A percentile compares a stretch with the other conserved stretches of the same genome.
phyloP scores from a whole-genome alignment of 805 yeast genomes.

The Grigorovia yakushimaensis region DNA sequence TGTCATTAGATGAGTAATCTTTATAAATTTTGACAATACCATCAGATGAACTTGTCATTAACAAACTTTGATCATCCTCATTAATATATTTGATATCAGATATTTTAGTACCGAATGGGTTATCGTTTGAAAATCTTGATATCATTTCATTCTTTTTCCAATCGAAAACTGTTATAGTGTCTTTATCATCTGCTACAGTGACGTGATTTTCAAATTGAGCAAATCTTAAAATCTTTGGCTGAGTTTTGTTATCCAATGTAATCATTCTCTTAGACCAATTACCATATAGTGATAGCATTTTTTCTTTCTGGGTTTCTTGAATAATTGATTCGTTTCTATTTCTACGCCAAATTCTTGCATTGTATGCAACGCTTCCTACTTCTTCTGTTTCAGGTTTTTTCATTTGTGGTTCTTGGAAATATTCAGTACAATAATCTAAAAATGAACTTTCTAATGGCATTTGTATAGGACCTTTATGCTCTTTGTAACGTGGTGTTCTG shows the following conservation, averaged over 20 bases:
- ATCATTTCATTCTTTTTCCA: constrained; percentile 58
- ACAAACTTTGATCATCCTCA: constrained; percentile 82
- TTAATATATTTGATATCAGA: constrained; percentile 80
- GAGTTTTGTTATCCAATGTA: constrained; percentile 60
- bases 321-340: constrained; percentile 81
- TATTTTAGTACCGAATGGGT: constrained; percentile 79
- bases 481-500: constrained; percentile 44
- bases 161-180: constrained; percentile 77
- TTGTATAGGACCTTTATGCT: constrained; percentile 20
- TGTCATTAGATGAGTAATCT: constrained; percentile 50
- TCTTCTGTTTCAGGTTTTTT: constrained; percentile 76
- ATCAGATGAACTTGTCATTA: constrained; percentile 84
- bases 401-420: constrained; percentile 95
- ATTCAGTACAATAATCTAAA: constrained; percentile 71
- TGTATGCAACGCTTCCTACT: constrained; percentile 82
- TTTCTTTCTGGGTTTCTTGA: constrained; percentile 83
- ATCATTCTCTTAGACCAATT: constrained; percentile 66
- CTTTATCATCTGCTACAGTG: constrained; percentile 74
- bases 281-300: constrained; percentile 70
- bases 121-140: constrained; percentile 68
- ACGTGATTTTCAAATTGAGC: constrained; percentile 85
- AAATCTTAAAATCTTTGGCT: constrained; percentile 69
- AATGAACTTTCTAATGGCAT: constrained; percentile 54
- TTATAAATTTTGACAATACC: constrained; percentile 87
- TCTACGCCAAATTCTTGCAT: constrained; percentile 78